These are phyloP conservation scores for Colletotrichum liaoningense DNA, from an alignment of 2,329 filamentous ascomycete genomes.

Conservation along the genomic window DNA sequence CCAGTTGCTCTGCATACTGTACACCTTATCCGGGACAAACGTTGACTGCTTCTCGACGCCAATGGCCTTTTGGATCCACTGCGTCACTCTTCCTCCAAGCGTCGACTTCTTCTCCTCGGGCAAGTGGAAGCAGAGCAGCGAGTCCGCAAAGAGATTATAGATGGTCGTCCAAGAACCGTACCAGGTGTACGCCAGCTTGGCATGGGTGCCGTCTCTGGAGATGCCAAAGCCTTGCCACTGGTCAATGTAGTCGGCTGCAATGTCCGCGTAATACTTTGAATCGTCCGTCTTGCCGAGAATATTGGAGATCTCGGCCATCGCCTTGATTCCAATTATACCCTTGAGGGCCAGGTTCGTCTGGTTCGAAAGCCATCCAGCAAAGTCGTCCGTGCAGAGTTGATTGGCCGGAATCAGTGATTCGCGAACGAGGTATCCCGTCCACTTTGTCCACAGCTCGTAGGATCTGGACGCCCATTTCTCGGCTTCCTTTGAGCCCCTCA, in stretches of 20 bases:
- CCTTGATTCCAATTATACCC: conserved; percentile 82
- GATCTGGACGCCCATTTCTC: conserved; percentile 58
- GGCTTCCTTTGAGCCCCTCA: conserved; percentile 57
- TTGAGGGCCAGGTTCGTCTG: conserved; percentile 83
- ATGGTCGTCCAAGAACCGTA: conserved; percentile 85
- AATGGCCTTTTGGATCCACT: conserved; percentile 38
- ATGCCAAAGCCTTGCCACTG: conserved; percentile 80
- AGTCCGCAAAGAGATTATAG: conserved; percentile 82
- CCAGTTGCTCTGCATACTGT: conserved; percentile 84
- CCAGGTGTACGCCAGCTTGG: conserved; percentile 84
- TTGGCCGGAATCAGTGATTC: conserved; percentile 77
- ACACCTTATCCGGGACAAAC: conserved; percentile 81
- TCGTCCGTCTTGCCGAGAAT: conserved; percentile 69
- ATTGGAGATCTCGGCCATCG: conserved; percentile 76
- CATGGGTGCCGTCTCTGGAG: conserved; percentile 77
- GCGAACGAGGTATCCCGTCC: conserved; percentile 79
- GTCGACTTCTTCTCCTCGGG: conserved; percentile 39
- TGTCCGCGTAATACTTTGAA: conserved; percentile 69
- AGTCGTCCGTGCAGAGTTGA: conserved; percentile 83
- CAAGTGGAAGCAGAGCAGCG: conserved; percentile 82
- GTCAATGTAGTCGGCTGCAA: conserved; percentile 74
- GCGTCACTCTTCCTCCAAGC: background rate
- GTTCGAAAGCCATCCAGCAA: conserved; percentile 79
- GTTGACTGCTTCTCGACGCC: conserved; percentile 41
- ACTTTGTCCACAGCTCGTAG: conserved; percentile 79